These are phyloP conservation scores for Phyllosticta paracitricarpa DNA, from an alignment of 2,329 filamentous ascomycete species.

Conservation along the genomic window DNA sequence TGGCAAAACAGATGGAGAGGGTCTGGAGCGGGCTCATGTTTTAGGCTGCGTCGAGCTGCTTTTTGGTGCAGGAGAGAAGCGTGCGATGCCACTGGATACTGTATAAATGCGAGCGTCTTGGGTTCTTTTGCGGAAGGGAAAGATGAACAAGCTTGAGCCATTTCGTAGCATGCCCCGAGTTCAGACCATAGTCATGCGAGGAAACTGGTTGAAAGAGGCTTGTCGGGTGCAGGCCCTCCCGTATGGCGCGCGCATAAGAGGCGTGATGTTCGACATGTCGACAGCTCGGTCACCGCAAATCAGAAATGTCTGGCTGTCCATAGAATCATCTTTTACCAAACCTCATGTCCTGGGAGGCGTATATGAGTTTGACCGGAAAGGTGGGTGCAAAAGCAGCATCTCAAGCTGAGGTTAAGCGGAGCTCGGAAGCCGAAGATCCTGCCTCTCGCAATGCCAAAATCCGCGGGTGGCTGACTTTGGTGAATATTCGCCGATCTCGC, in stretches of 20 bases:
- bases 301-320: neutral
- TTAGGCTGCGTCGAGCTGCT: neutral
- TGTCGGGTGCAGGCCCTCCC: neutral
- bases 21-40: neutral
- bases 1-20: neutral
- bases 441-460: neutral
- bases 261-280: neutral
- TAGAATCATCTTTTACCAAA: neutral
- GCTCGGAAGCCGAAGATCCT: neutral
- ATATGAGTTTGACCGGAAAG: neutral
- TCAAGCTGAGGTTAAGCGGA: neutral
- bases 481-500: neutral
- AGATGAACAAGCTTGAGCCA: neutral
- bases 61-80: neutral
- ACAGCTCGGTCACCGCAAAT: neutral
- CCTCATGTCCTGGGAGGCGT: neutral
- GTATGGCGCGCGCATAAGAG: neutral
- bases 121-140: neutral
- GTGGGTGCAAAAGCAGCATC: neutral
- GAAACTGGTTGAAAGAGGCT: neutral
- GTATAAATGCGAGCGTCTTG: neutral
- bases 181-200: neutral
- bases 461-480: neutral
- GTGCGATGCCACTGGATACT: neutral
- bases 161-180: neutral